These are phyloP conservation scores for Periconia sp. DNA, from an alignment of 2,329 filamentous ascomycete genomes.

Conservation along the genomic window DNA sequence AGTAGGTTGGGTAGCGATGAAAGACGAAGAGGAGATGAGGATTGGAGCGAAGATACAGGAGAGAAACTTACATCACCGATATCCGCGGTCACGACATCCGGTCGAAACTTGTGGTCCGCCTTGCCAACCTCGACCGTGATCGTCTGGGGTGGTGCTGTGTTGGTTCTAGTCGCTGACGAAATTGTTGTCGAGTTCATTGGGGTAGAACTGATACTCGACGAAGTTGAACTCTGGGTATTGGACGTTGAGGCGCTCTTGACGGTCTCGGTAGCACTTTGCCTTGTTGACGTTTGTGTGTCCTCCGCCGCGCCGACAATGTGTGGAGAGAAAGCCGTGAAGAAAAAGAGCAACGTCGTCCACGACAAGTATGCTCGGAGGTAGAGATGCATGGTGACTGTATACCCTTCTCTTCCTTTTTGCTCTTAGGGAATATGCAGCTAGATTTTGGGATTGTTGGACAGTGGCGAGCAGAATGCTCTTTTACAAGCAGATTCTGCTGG, in stretches of 20 bases:
- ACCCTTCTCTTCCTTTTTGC: no score
- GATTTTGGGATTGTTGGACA: no score
- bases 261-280: not conserved
- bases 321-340: not conserved
- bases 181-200: not conserved
- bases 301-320: not conserved
- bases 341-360: not conserved
- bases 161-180: conserved; percentile 11
- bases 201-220: not conserved
- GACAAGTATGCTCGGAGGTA: not conserved
- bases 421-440: no score
- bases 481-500: no score
- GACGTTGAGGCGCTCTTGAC: not conserved
- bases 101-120: conserved; percentile 40
- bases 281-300: not conserved
- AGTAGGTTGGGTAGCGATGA: no score
- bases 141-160: conserved; percentile 21
- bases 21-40: no score
- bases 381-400: no score
- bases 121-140: conserved; percentile 43
- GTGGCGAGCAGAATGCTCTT: no score
- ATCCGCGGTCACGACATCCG: conserved; percentile 40
- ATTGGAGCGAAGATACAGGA: not conserved
- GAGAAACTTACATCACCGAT: conserved; percentile 39
- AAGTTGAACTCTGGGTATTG: not conserved